Percentiles rank a stretch among this genome's conserved stretches.
Conservation (phyloP, 2,329 filamentous ascomycete species). For the Eutypella sp. region DNA sequence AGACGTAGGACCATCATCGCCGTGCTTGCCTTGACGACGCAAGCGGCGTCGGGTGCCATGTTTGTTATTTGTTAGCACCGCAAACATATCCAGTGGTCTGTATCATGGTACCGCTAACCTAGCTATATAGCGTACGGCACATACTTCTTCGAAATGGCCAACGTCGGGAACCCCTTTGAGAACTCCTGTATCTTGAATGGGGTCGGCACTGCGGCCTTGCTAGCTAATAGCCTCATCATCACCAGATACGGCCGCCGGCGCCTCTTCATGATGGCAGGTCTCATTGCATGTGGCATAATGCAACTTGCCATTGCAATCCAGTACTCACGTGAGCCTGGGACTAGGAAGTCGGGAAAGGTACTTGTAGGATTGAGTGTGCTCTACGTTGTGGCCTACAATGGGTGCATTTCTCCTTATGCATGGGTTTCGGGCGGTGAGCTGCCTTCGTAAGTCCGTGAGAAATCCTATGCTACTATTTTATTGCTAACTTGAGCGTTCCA, state of each 20-base stretch:
- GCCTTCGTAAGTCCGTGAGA: conserved; percentile 33
- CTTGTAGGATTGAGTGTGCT: conserved; percentile 49
- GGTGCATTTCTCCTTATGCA: conserved; percentile 50
- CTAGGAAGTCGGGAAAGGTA: conserved; percentile 34
- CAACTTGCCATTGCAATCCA: conserved; percentile 50
- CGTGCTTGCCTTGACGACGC: conserved; percentile 42
- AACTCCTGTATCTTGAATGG: conserved; percentile 51
- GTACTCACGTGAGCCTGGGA: conserved; percentile 40
- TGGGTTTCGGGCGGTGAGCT: conserved; percentile 55
- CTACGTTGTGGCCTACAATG: conserved; percentile 51
- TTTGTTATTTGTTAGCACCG: conserved; percentile 43
- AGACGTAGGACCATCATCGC: conserved; percentile 44
- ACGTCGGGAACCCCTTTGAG: conserved; percentile 49
- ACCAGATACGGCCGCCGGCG: conserved; percentile 49
- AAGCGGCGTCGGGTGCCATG: conserved; percentile 51
- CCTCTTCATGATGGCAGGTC: conserved; percentile 46
- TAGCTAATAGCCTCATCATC: conserved; percentile 48
- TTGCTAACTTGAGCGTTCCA: not conserved
- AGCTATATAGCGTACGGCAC: conserved; percentile 43
- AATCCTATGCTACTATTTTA: no score
- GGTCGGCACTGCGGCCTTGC: conserved; percentile 50
- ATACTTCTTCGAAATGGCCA: conserved; percentile 57
- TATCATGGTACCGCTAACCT: not conserved
- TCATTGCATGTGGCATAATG: conserved; percentile 46
- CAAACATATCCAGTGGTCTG: not conserved